Base-by-base conservation (phyloP, 495 filamentous ascomycete genomes). In the Echria macrotheca region DNA sequence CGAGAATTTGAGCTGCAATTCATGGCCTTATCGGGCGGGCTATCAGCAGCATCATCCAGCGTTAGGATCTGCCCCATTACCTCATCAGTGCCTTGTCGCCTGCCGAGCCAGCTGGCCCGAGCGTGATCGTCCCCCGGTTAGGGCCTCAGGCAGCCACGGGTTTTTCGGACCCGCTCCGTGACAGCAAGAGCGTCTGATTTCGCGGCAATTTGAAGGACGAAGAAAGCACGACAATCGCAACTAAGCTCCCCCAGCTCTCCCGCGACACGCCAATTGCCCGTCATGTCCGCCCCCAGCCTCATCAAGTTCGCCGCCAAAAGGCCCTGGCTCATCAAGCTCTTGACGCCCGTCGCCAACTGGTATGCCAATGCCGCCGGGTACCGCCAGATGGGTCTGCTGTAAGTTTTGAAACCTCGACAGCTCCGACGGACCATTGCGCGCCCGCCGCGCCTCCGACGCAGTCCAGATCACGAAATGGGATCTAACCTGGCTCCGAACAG, bases 351-450 rank as follows among this genome's bases (percentile, higher is more conserved):
- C 49, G 79, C 89, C 63, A 77, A 79, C 46, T 93, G 86, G 87
- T 97, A 97, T 74, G 62, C 63, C 61, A 82, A 91, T 63, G 81
- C 86, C 43, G 80, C 89, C 54, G 93, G 93, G 60, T 96, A 98
- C 78, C 83, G 93, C 67, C 79, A 90, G 75, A 77, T 97, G 58
- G 93, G 93, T 59, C 77, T 98, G 67, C 84, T 74, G 93, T 97
- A 73, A 75, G 79, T 60, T 36, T 14, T n/a, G 18, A 37, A 26
- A 25, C 47, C 36, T 28, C 44, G 26, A 14, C 26, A 12, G 24
- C 42, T 39, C 40, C 24, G 42, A 32, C 49, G 35, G 44, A 12
- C 10, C 23, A 8, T 31, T n/a, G n/a, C n/a, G n/a, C 23, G 25
- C 31, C 33, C 36, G 25, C 53, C 53, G 42, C 28, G 51, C 56